Evolutionary conservation across 1,284 basidiomycete genomes (phyloP).

Genomic region (Leccinum angustisporum): DNA sequence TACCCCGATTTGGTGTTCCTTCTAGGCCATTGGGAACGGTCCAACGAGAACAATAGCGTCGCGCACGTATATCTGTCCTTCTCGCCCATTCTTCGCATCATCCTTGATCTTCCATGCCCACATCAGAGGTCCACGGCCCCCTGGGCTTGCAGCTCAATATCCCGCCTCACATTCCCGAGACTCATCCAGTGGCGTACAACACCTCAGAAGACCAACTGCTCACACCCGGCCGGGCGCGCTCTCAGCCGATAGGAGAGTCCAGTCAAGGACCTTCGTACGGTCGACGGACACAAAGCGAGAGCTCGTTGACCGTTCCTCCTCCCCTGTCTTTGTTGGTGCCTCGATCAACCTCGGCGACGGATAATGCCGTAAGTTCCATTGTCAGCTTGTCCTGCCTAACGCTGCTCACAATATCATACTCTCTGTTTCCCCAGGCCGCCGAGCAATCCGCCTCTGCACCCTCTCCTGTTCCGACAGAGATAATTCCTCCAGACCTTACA

Average conservation of each 20-base stretch:
- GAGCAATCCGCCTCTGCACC: slow-evolving; percentile 26
- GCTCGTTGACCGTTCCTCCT: slow-evolving; percentile 9
- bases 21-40: slow-evolving; percentile 6
- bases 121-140: slow-evolving; percentile 23
- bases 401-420: not conserved
- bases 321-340: slow-evolving; percentile 11
- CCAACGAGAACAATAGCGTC: slow-evolving; percentile 20
- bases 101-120: slow-evolving; percentile 17
- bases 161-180: slow-evolving; percentile 14
- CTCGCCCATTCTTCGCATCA: not conserved
- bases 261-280: slow-evolving; percentile 20
- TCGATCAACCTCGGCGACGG: slow-evolving; percentile 7
- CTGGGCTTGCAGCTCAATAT: slow-evolving; percentile 23
- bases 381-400: not conserved
- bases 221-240: slow-evolving; percentile 16
- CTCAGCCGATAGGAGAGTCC: slow-evolving; percentile 22
- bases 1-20: slow-evolving; percentile 24
- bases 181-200: slow-evolving; percentile 12
- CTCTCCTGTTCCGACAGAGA: slow-evolving; percentile 43
- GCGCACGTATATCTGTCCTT: slow-evolving; percentile 3
- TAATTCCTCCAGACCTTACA: slow-evolving; percentile 36
- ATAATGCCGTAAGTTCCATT: slow-evolving; percentile 29
- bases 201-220: slow-evolving; percentile 12
- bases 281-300: slow-evolving; percentile 28
- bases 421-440: slow-evolving; percentile 8